Percentiles rank a stretch among this genome's conserved stretches.
phyloP scores from a whole-genome alignment of 176 grass and related monocot genomes.

The Zea luxurians region DNA sequence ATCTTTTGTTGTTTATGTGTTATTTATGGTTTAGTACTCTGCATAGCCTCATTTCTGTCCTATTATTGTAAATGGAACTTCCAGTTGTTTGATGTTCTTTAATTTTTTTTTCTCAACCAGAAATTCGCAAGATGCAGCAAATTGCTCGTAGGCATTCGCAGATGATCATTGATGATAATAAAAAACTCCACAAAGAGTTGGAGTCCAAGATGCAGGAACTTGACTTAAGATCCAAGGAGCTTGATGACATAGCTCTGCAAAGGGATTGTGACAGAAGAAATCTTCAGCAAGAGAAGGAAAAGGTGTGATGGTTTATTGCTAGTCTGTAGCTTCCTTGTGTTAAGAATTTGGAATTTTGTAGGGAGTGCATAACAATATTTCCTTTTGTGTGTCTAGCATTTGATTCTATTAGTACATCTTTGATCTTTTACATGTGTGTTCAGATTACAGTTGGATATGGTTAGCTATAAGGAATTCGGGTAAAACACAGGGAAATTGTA shows the following conservation, averaged over 20 bases:
- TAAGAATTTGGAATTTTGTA: not conserved
- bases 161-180: slow-evolving; percentile 61
- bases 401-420: not conserved
- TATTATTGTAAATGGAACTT: not conserved
- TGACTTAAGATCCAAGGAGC: slow-evolving; percentile 29
- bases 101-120: slow-evolving; percentile 35
- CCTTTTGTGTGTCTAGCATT: not conserved
- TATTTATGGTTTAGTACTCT: not conserved
- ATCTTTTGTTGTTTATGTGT: slow-evolving; percentile 2
- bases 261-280: slow-evolving; percentile 56
- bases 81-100: slow-evolving; percentile 10
- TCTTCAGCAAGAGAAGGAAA: slow-evolving; percentile 63
- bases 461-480: not conserved
- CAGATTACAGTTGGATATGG: not conserved
- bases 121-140: slow-evolving; percentile 68
- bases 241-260: slow-evolving; percentile 50
- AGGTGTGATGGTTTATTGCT: slow-evolving; percentile 40
- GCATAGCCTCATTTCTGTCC: not conserved
- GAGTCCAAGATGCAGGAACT: slow-evolving; percentile 36
- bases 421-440: not conserved
- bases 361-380: not conserved
- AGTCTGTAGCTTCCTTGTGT: not conserved
- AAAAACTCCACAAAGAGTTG: slow-evolving; percentile 44
- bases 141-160: slow-evolving; percentile 57
- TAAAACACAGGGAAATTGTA: not conserved